Percentiles rank a stretch among this genome's conserved stretches.
These are phyloP conservation scores for Torulaspora maleeae DNA, from an alignment of 805 yeast genomes.

Conservation along the genomic window DNA sequence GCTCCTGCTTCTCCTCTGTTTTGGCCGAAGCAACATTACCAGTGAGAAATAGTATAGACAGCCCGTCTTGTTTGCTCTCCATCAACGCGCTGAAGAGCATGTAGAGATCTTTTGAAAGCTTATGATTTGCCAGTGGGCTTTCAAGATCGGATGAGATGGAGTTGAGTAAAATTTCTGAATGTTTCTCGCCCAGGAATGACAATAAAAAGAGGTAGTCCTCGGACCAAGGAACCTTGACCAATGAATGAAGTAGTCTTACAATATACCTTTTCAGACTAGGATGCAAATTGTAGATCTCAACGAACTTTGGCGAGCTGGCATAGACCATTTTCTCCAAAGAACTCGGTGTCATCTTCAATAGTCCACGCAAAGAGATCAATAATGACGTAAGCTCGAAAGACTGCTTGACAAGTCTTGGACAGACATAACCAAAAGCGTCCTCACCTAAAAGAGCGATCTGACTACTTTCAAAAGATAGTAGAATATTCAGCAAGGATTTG, in stretches of 20 bases:
- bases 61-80: conserved; percentile 71
- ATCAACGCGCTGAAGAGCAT: conserved; percentile 63
- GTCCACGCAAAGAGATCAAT: conserved; percentile 53
- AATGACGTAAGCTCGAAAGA: conserved; percentile 54
- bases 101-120: conserved; percentile 52
- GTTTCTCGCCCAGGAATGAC: conserved; percentile 69
- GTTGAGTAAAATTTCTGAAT: conserved; percentile 55
- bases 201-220: conserved; percentile 69
- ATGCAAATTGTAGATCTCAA: conserved; percentile 51
- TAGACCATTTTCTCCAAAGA: conserved; percentile 61
- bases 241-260: conserved; percentile 50
- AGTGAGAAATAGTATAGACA: conserved; percentile 64
- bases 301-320: conserved; percentile 50
- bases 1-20: conserved; percentile 14
- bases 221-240: conserved; percentile 55
- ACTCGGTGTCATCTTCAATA: conserved; percentile 49
- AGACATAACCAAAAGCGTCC: conserved; percentile 17
- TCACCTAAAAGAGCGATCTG: conserved; percentile 36
- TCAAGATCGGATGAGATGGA: conserved; percentile 58
- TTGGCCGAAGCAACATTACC: conserved; percentile 40
- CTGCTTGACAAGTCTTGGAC: conserved; percentile 41
- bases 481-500: conserved; percentile 19
- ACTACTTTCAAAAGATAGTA: conserved; percentile 16
- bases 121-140: conserved; percentile 49
- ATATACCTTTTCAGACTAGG: conserved; percentile 47